Base-by-base conservation (phyloP, 345 rosid species). In the Alliaria petiolata region DNA sequence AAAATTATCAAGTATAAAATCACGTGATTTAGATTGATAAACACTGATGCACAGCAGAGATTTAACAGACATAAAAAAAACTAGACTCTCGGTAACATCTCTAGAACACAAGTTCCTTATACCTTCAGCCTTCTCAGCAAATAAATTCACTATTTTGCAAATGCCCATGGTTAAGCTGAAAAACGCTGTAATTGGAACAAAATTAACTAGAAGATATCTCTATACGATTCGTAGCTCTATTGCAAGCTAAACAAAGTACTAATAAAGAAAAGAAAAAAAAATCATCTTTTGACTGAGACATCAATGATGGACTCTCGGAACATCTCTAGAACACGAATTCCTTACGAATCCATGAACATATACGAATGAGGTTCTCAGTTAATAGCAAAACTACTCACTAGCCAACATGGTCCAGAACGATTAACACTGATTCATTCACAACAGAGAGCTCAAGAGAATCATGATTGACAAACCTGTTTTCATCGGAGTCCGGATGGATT, bases 401-500 rank as follows among this genome's bases (percentile, higher is more conserved):
- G 26, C 20, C 26, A 52, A 12, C 33, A 47, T 26, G 59, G 38
- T 58, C 15, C 7, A 30, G 53, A 70, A 8, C 8, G 38, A 22
- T 34, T 1, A 14, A 31, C 17, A 13, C n/a, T 16, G 67, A 38
- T 38, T 0, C n/a, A n/a, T n/a, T n/a, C 0, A 56, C 2, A 26
- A 53, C 33, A 35, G 15, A 17, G 16, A 63, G 55, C 12, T 9
- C 0, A 14, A 40, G 49, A 60, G 14, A 6, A 42, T n/a, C 6
- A 39, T 22, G 35, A 50, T n/a, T 19, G 28, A 58, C 74, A 63
- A 60, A 95, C 99, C 98, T 89, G 62, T 95, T 95, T 58, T 95
- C 98, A 25, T 92, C 99, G 4, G 99, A 87, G 68, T 88, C 91
- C 0, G 97, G 98, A 59, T 92, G 90, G 30, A 95, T 88, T 1